Percentiles rank a stretch among this genome's conserved stretches.
phyloP scores from a whole-genome alignment of 1,284 basidiomycete species.

The Cryptococcus sp. region DNA sequence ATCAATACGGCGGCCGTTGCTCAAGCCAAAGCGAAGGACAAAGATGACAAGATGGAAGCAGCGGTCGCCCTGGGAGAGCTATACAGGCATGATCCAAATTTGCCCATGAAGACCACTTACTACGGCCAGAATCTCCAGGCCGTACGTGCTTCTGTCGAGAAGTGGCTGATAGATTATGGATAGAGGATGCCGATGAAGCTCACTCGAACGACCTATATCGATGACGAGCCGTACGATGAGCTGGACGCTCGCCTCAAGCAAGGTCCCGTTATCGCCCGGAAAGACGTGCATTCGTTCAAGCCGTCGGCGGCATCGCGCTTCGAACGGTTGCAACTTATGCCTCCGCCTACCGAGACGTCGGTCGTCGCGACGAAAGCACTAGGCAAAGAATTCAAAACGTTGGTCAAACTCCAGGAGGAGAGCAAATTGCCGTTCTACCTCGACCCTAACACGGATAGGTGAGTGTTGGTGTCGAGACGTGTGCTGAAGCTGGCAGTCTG shows the following conservation, averaged over 20 bases:
- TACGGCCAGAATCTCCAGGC: constrained; percentile 10
- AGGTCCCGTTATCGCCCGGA: constrained; percentile 1
- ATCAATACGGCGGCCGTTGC: too few species aligned
- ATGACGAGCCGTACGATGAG: constrained; percentile 18
- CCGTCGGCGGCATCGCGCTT: constrained; percentile 16
- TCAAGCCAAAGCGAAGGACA: neutral
- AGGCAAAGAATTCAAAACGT: constrained; percentile 25
- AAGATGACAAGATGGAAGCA: neutral
- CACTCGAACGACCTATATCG: constrained; percentile 9
- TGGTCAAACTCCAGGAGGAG: constrained; percentile 22
- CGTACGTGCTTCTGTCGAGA: constrained; percentile 9
- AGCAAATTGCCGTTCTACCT: constrained; percentile 28
- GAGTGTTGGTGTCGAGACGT: neutral
- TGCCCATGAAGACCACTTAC: constrained; percentile 12
- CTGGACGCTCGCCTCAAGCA: constrained; percentile 18
- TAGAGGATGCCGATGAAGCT: constrained; percentile 31
- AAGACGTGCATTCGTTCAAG: neutral
- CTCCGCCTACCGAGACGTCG: constrained; percentile 27
- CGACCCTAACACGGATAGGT: constrained; percentile 21
- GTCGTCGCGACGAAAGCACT: constrained; percentile 24
- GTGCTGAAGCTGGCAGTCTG: constrained; percentile 16
- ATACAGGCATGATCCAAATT: constrained; percentile 29
- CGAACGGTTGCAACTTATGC: constrained; percentile 18
- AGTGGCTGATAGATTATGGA: neutral
- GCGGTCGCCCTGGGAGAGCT: neutral